Base-by-base conservation (phyloP, 805 yeast species). In the Priceomyces fermenticarens region DNA sequence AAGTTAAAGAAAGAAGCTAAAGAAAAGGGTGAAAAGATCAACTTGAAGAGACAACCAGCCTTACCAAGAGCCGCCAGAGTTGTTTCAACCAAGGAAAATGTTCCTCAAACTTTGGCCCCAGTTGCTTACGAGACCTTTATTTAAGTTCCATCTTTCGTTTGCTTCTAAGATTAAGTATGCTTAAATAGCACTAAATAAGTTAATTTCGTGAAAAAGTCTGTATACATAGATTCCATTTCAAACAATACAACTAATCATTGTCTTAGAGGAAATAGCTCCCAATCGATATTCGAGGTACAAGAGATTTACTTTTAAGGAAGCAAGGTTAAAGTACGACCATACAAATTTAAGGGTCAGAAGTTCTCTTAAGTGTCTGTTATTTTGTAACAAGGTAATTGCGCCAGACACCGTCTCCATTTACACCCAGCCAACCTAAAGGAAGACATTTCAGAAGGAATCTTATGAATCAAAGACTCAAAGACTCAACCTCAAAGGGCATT, bases 101-200 rank as follows among this genome's bases (percentile, higher is more conserved):
- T 80, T 62, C 97, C 98, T 66, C 96, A 90, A 75, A 90, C 97
- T 65, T 83, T 93, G 77, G 93, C 97, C 70, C 98, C 99, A 76
- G 90, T 88, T 79, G 85, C 99, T 71, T 93, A 93, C 86, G 99
- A 93, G 83, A 93, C 99, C 71, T 91, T 84, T 86, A 93, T 93
- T 80, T 93, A 89, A 85, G 35, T 35, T 25, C 31, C 31, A 17
- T 14, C 14, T 8, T 36, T 36, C 7, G 29, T 13, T 26, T 36
- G 16, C 30, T 26, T 16, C 12, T 16, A 14, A 32, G 26, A 11
- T 32, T 14, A n/a, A 16, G 35, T 17, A 32, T 32, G 25, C 25
- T 16, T 17, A 4, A 13, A 17, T 23, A 9, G 23, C 17, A 16
- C 23, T 32, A 32, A 32, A 11, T 16, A 8, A 13, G 23, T 32